Percentiles rank a stretch among this genome's conserved stretches.
phyloP scores from a whole-genome alignment of 441 rosid species.

The Populus hybrid region DNA sequence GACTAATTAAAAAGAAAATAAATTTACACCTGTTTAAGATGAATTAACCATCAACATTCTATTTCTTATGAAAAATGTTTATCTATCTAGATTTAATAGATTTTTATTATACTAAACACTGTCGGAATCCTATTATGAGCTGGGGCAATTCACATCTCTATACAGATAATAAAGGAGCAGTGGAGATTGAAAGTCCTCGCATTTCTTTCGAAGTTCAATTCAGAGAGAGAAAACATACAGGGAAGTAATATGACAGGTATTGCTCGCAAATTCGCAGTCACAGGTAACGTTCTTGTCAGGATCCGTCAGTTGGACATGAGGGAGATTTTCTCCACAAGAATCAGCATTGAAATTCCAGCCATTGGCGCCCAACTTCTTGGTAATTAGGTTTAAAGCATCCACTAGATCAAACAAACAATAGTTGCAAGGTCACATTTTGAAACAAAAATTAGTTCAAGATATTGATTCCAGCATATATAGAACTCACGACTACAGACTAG shows the following conservation, averaged over 20 bases:
- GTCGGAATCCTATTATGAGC: no score
- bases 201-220: background rate
- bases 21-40: no score
- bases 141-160: background rate
- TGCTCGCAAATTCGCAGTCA: slow-evolving; percentile 27
- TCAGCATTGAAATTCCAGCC: slow-evolving; percentile 30
- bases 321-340: slow-evolving; percentile 21
- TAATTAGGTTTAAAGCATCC: slow-evolving; percentile 30
- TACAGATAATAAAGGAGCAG: background rate
- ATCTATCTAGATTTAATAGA: no score
- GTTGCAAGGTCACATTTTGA: background rate
- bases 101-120: no score
- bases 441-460: background rate
- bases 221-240: slow-evolving; percentile 6
- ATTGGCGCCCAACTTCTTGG: slow-evolving; percentile 31
- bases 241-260: slow-evolving; percentile 26
- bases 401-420: slow-evolving; percentile 15
- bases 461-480: background rate
- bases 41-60: no score
- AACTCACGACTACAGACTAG: background rate
- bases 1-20: no score
- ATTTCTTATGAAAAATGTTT: no score
- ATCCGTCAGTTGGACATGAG: slow-evolving; percentile 7
- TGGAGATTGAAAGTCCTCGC: background rate
- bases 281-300: slow-evolving; percentile 27